These are phyloP conservation scores for Leccinum solheimii DNA, from an alignment of 1,284 basidiomycete species.

Conservation along the genomic window DNA sequence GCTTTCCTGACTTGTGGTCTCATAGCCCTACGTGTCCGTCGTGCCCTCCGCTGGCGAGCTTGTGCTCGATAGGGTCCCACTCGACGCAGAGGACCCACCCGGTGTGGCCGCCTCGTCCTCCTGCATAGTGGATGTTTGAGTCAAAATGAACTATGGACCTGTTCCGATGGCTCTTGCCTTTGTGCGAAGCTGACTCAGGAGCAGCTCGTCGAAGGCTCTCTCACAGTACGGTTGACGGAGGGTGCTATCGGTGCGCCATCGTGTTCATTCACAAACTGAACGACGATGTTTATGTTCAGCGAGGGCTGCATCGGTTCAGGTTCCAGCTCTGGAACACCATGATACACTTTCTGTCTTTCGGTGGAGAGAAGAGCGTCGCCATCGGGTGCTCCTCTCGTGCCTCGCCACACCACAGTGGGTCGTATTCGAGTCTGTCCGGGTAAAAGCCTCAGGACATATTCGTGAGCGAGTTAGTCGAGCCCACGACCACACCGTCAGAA, in stretches of 20 bases:
- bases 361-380: conserved; percentile 82
- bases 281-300: conserved; percentile 63
- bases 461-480: too few relatives aligned
- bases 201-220: conserved; percentile 54
- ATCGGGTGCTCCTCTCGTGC: conserved; percentile 39
- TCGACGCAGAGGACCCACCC: too few relatives aligned
- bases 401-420: too few relatives aligned
- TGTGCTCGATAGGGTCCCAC: too few relatives aligned
- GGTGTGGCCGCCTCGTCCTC: conserved; percentile 51
- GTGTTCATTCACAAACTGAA: conserved; percentile 76
- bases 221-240: conserved; percentile 60
- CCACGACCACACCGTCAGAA: too few relatives aligned
- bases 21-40: too few relatives aligned
- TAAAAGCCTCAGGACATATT: too few relatives aligned
- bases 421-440: too few relatives aligned
- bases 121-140: not conserved
- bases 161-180: not conserved
- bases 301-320: conserved; percentile 56
- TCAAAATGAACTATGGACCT: not conserved
- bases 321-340: conserved; percentile 67
- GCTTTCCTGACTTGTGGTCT: too few relatives aligned
- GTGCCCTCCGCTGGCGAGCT: too few relatives aligned
- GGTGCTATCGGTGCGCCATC: conserved; percentile 81
- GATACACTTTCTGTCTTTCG: conserved; percentile 82
- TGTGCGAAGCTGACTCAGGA: not conserved